Evolutionary conservation across 352 stramenopile species (phyloP).

Genomic region (Globisporangium apiculatum): DNA sequence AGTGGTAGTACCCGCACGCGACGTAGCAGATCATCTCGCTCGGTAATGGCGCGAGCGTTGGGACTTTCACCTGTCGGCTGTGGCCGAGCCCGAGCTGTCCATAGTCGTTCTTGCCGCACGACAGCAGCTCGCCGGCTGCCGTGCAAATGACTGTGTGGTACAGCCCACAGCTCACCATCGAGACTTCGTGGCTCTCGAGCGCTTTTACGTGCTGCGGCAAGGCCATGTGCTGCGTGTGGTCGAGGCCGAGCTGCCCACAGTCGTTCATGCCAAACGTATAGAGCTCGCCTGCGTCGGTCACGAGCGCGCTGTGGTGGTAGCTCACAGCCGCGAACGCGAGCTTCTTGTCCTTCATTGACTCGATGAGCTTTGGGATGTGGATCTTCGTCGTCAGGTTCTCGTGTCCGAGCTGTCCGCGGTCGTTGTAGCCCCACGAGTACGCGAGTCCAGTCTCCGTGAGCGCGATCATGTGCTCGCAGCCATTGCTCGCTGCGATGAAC

Average conservation of each 20-base stretch:
- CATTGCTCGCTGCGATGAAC: conserved; percentile 81
- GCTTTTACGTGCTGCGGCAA: conserved; percentile 69
- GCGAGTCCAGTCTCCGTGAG: conserved; percentile 71
- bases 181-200: conserved; percentile 62
- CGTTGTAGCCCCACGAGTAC: conserved; percentile 87
- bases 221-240: conserved; percentile 73
- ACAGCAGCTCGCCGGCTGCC: conserved; percentile 49
- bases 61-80: conserved; percentile 69
- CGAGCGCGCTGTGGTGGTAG: conserved; percentile 80
- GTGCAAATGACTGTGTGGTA: conserved; percentile 85
- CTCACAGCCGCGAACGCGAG: conserved; percentile 73
- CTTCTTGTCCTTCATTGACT: conserved; percentile 81
- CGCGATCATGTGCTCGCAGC: conserved; percentile 85
- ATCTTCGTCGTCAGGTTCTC: conserved; percentile 83
- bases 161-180: conserved; percentile 73
- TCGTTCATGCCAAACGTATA: conserved; percentile 90
- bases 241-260: conserved; percentile 77
- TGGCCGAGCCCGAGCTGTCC: conserved; percentile 76
- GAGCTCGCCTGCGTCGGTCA: conserved; percentile 66
- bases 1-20: conserved; percentile 84
- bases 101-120: conserved; percentile 88
- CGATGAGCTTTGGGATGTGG: conserved; percentile 76
- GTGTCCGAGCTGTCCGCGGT: conserved; percentile 79
- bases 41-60: conserved; percentile 43
- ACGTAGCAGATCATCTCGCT: conserved; percentile 79